These are phyloP conservation scores for Aspergillus incahuasiensis DNA, from an alignment of 495 filamentous ascomycete species.

Conservation along the genomic window DNA sequence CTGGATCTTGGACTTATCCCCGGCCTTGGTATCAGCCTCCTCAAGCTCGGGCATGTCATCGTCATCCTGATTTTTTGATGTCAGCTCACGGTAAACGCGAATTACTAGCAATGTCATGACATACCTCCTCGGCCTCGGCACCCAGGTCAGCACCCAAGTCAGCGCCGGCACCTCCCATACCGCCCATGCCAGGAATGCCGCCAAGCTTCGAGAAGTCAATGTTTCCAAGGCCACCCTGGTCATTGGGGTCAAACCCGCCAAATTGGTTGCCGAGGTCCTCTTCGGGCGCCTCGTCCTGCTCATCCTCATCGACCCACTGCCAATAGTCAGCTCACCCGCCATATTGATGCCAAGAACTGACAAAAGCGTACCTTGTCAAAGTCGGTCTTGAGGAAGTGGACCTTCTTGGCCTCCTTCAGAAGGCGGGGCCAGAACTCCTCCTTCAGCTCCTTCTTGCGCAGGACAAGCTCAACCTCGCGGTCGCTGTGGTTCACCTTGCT, in stretches of 20 bases:
- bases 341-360: background rate
- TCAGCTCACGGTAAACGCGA: constrained; percentile 42
- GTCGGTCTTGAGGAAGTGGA: constrained; percentile 97
- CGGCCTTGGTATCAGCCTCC: constrained; percentile 40
- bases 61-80: constrained; percentile 38
- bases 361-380: constrained; percentile 76
- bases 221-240: constrained; percentile 46
- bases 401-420: constrained; percentile 80
- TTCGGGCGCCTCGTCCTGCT: constrained; percentile 83
- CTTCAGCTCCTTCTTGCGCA: constrained; percentile 94
- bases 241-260: constrained; percentile 60
- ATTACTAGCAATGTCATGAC: constrained; percentile 23
- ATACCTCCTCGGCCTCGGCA: constrained; percentile 56
- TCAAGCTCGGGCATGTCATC: constrained; percentile 62
- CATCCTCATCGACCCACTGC: constrained; percentile 98
- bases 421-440: constrained; percentile 92
- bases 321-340: constrained; percentile 18
- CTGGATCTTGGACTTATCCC: constrained; percentile 51
- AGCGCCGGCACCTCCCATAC: constrained; percentile 26
- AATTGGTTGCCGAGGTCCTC: constrained; percentile 72
- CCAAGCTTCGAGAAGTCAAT: constrained; percentile 92
- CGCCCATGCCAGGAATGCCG: constrained; percentile 37
- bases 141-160: background rate
- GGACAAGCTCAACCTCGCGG: constrained; percentile 80
- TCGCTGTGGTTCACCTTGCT: constrained; percentile 79